A percentile compares a stretch with the other conserved stretches of the same genome.
Evolutionary conservation across 768 basidiomycete genomes (phyloP).

Genomic region (Rhizopogon roseolus): DNA sequence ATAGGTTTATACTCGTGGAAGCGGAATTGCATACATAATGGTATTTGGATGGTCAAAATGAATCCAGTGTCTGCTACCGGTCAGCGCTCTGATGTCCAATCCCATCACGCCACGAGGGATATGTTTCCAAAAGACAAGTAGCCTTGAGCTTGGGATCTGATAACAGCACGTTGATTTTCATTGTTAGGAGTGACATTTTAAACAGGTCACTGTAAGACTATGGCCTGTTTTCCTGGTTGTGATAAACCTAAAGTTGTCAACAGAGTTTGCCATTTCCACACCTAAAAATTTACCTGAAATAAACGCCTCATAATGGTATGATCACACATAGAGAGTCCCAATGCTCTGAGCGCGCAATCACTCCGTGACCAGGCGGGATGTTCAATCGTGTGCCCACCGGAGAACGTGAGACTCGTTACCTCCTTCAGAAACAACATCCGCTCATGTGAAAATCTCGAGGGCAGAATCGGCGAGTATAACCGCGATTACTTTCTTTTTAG

Average conservation of each 20-base stretch:
- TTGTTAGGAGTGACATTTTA: background rate
- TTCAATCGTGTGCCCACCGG: background rate
- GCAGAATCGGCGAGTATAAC: too few relatives aligned
- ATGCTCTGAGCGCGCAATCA: background rate
- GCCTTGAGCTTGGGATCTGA: background rate
- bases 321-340: background rate
- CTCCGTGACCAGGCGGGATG: background rate
- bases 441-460: too few relatives aligned
- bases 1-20: background rate
- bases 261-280: background rate
- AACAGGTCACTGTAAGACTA: background rate
- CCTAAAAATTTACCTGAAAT: background rate
- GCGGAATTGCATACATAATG: slow-evolving; percentile 1
- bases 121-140: background rate
- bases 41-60: slow-evolving; percentile 5
- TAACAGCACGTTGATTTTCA: background rate
- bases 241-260: background rate
- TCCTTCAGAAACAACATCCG: background rate
- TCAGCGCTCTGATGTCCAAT: background rate
- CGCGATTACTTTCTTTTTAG: too few relatives aligned
- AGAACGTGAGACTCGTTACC: background rate
- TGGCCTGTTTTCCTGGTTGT: background rate
- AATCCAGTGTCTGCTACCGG: background rate
- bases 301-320: background rate
- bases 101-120: too few relatives aligned